Percentiles rank a stretch among this genome's conserved stretches.
Conservation (phyloP, 192 early-diverging fungal species). For the Linnemannia schmuckeri region DNA sequence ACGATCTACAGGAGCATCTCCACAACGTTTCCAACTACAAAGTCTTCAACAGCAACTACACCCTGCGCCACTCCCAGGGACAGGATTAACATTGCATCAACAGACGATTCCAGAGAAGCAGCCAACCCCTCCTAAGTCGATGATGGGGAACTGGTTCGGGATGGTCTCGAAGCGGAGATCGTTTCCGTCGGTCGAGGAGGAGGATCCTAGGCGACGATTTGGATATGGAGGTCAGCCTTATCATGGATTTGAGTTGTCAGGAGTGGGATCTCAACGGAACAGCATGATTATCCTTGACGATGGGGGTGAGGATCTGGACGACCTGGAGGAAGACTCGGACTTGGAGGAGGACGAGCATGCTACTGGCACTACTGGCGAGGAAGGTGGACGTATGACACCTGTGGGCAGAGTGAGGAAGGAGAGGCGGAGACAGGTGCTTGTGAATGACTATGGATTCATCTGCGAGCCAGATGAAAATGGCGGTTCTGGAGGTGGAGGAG, state of each 20-base stretch:
- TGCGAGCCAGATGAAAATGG: conserved; percentile 15
- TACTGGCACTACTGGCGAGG: background rate
- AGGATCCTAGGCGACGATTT: conserved; percentile 22
- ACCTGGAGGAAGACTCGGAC: conserved; percentile 26
- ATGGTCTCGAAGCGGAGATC: conserved; percentile 32
- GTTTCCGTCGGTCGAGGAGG: conserved; percentile 14
- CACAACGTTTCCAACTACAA: conserved; percentile 11
- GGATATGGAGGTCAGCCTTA: conserved; percentile 18
- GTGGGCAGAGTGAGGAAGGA: background rate
- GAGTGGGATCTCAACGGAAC: conserved; percentile 18
- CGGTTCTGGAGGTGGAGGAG: background rate
- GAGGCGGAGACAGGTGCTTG: conserved; percentile 10
- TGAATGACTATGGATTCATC: conserved; percentile 51
- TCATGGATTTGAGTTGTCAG: conserved; percentile 21
- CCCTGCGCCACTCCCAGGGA: background rate
- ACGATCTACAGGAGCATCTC: background rate
- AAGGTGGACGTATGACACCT: background rate
- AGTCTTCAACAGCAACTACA: background rate
- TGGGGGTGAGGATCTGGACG: conserved; percentile 22
- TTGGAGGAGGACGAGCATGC: conserved; percentile 24
- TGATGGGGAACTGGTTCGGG: conserved; percentile 39
- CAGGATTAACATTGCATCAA: conserved; percentile 18
- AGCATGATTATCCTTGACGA: conserved; percentile 7
- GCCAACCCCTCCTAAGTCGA: conserved; percentile 4
- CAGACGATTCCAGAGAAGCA: conserved; percentile 13